Percentiles rank a stretch among this genome's conserved stretches.
phyloP scores from a whole-genome alignment of 108 stramenopile genomes.

The Cyclostephanos invisitatus region DNA sequence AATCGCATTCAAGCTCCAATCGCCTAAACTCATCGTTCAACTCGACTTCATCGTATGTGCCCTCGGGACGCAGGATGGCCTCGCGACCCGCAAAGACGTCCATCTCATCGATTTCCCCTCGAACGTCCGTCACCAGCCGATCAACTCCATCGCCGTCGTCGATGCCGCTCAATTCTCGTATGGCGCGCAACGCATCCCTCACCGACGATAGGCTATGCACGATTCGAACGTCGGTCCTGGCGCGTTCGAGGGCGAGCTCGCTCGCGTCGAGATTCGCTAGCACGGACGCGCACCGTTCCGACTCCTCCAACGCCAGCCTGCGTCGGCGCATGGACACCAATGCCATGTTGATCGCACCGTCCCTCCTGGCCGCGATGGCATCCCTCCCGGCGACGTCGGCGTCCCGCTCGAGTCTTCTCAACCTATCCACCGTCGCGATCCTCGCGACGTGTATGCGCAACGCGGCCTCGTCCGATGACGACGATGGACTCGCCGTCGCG shows the following conservation, averaged over 20 bases:
- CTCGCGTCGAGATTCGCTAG: constrained; percentile 36
- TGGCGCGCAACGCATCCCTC: constrained; percentile 29
- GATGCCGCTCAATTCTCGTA: constrained; percentile 11
- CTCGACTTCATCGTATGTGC: constrained; percentile 30
- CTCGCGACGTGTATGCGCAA: constrained; percentile 40
- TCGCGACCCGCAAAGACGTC: background rate
- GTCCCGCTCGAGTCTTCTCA: constrained; percentile 26
- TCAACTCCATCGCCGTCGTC: constrained; percentile 17
- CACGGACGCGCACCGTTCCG: constrained; percentile 34
- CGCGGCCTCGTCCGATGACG: constrained; percentile 22
- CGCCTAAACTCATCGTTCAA: constrained; percentile 36
- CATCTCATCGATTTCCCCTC: constrained; percentile 34
- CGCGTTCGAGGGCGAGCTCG: constrained; percentile 39
- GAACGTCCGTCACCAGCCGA: constrained; percentile 37
- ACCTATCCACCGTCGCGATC: constrained; percentile 22
- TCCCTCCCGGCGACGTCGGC: constrained; percentile 25
- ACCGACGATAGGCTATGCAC: constrained; percentile 21
- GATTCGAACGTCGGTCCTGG: constrained; percentile 28
- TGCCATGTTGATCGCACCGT: constrained; percentile 12
- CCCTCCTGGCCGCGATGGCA: constrained; percentile 21
- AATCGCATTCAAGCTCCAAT: constrained; percentile 34
- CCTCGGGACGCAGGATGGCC: background rate
- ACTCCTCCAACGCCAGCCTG: constrained; percentile 35
- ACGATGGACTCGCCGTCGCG: background rate
- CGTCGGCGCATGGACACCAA: constrained; percentile 34